Conservation (phyloP, 2,329 filamentous ascomycete species). For the Thelonectria rubi region DNA sequence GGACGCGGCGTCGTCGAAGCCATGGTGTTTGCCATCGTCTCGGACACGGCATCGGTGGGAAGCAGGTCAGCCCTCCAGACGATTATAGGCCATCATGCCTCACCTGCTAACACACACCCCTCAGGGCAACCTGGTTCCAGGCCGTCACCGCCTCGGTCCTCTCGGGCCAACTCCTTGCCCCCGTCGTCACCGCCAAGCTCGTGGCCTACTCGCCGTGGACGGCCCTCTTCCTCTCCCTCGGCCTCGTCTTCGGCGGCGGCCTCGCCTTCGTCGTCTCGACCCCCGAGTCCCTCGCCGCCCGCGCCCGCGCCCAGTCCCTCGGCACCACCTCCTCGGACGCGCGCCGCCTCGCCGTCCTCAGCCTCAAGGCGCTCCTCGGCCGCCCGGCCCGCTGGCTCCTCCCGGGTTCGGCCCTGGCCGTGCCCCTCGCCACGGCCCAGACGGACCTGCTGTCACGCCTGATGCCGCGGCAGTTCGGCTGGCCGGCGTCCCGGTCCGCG, state of each 20-base stretch:
- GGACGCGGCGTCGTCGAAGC: constrained; percentile 40
- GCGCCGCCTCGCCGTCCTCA: constrained; percentile 11
- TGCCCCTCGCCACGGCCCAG: constrained; percentile 36
- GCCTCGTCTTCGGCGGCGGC: constrained; percentile 30
- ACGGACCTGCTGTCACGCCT: constrained; percentile 37
- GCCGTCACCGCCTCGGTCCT: constrained; percentile 37
- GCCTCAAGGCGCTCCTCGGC: constrained; percentile 29
- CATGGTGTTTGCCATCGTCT: constrained; percentile 42
- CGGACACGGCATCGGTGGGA: constrained; percentile 28
- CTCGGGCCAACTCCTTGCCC: constrained; percentile 27
- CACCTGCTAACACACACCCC: background rate
- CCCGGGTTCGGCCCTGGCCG: constrained; percentile 36
- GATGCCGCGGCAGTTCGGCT: constrained; percentile 41
- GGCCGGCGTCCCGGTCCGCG: constrained; percentile 34
- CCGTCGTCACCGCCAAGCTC: too few relatives aligned
- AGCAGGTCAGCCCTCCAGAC: constrained; percentile 26
- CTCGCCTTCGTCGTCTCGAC: constrained; percentile 29
- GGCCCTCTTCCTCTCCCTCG: constrained; percentile 34
- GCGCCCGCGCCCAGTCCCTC: background rate
- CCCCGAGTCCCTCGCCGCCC: constrained; percentile 34
- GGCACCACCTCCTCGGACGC: background rate
- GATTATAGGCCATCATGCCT: background rate
- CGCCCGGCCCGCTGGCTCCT: constrained; percentile 36
- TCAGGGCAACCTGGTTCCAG: constrained; percentile 40
- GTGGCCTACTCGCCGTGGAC: too few relatives aligned